Base-by-base conservation (phyloP, 495 filamentous ascomycete genomes). In the Xylaria palmicola region DNA sequence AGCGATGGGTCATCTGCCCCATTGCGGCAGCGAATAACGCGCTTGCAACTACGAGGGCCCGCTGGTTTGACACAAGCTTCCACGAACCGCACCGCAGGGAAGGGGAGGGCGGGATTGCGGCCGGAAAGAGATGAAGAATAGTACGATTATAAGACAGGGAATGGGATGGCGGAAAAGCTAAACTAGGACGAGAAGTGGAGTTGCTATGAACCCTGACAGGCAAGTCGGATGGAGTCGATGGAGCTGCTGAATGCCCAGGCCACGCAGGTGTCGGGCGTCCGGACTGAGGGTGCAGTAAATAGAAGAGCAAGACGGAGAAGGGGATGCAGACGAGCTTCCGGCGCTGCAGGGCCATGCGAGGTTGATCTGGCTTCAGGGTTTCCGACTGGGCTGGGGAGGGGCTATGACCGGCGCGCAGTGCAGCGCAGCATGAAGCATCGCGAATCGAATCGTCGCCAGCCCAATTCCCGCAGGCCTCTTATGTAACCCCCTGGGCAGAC, bases 131-230 rank as follows among this genome's bases (percentile, higher is more conserved):
- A 48, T 26, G 13, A 41, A 61, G 24, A 22, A n/a, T n/a, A 30
- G 29, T 17, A 34, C 55, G 19, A 50, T 26, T 22, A 44, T 20
- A 37, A 43, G 13, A 55, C 49, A n/a, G 41, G 49, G 30, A 19
- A 26, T 36, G 47, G n/a, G 48, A 29, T 32, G 43, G 40, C 59
- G 41, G 44, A 30, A 62, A 45, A 45, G 32, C n/a, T 55, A 62
- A 29, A 56, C 27, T 39, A 47, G 32, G 32, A 37, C 59, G 37
- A 62, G 47, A 55, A 51, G 50, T 62, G 59, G 59, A 62, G 59
- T 44, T 54, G 32, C 36, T 30, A 55, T 55, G 41, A 32, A 40
- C 50, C 50, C 59, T 48, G 48, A 44, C 39, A 34, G 34, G 7
- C 51, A 56, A 44, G 39, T 56, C 53, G 53, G 39, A 56, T 44